Conservation (phyloP, 2,329 filamentous ascomycete genomes). For the Pochonia chlamydosporia region DNA sequence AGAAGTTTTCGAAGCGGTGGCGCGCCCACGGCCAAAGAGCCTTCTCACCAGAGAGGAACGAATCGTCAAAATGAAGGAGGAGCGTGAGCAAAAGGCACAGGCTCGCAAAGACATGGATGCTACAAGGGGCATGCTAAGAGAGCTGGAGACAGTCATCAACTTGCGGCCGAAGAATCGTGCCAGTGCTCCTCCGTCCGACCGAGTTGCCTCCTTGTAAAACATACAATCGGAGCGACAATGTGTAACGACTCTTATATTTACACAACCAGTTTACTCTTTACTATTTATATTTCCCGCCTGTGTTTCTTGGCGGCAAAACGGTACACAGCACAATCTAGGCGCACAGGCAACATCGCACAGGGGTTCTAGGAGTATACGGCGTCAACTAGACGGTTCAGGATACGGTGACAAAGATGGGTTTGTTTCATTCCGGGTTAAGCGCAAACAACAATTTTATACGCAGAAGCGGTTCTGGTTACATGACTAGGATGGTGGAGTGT, state of each 20-base stretch:
- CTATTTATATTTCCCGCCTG: not conserved
- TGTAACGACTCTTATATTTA: too few relatives aligned
- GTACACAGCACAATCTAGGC: not conserved
- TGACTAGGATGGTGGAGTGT: too few relatives aligned
- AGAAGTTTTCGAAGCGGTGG: conserved; percentile 88
- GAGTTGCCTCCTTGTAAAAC: conserved; percentile 36
- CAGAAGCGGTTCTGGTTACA: too few relatives aligned
- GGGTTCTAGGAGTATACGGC: not conserved
- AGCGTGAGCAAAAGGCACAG: conserved; percentile 67
- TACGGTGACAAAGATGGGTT: not conserved
- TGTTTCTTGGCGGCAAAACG: not conserved
- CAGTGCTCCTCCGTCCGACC: conserved; percentile 24
- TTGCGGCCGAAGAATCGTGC: conserved; percentile 36
- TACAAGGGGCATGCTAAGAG: conserved; percentile 82
- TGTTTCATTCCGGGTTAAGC: not conserved
- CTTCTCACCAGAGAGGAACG: conserved; percentile 79
- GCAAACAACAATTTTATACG: too few relatives aligned
- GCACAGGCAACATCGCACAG: not conserved
- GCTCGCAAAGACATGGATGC: conserved; percentile 71
- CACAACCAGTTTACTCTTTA: too few relatives aligned
- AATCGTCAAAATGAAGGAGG: conserved; percentile 81
- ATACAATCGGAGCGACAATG: not conserved
- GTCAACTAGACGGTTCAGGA: conserved; percentile 3
- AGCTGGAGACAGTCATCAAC: conserved; percentile 84
- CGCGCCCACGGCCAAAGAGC: conserved; percentile 60